A percentile compares a stretch with the other conserved stretches of the same genome.
phyloP scores from a whole-genome alignment of 306 rosid genomes.

The Prunus padus region DNA sequence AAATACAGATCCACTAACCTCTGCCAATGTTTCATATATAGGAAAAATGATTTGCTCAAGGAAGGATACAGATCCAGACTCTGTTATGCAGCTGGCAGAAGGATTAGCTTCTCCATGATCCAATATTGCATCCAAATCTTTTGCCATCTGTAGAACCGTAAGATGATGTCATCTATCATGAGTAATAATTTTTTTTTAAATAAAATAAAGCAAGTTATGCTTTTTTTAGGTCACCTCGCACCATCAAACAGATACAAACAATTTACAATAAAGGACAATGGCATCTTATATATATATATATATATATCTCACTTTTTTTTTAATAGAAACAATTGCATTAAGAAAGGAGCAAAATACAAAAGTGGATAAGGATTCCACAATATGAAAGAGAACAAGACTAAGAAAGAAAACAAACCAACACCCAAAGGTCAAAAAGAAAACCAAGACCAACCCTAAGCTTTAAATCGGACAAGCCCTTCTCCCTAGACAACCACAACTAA shows the following conservation, averaged over 20 bases:
- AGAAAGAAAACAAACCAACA: too few species aligned
- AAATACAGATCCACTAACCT: constrained; percentile 49
- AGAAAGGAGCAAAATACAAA: too few species aligned
- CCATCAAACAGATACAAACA: neutral
- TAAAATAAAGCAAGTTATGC: neutral
- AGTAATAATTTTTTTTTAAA: neutral
- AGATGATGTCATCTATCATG: neutral
- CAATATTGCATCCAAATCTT: constrained; percentile 81
- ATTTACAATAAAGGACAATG: neutral
- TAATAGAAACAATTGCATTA: too few species aligned
- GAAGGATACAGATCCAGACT: constrained; percentile 58
- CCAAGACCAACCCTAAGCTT: too few species aligned
- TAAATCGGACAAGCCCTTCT: too few species aligned
- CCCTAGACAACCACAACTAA: too few species aligned
- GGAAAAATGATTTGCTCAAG: constrained; percentile 70
- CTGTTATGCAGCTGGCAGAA: constrained; percentile 52
- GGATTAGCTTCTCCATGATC: constrained; percentile 77
- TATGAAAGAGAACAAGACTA: too few species aligned
- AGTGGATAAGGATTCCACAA: too few species aligned
- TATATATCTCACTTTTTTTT: too few species aligned
- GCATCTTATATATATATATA: too few species aligned
- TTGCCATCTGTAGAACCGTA: constrained; percentile 71
- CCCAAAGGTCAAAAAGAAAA: too few species aligned
- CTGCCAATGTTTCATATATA: constrained; percentile 45
- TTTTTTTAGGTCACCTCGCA: neutral